Evolutionary conservation across 2,329 filamentous ascomycete species (phyloP), one percentile per base, ranked within the genome.

Genomic region (Colletotrichum musicola): DNA sequence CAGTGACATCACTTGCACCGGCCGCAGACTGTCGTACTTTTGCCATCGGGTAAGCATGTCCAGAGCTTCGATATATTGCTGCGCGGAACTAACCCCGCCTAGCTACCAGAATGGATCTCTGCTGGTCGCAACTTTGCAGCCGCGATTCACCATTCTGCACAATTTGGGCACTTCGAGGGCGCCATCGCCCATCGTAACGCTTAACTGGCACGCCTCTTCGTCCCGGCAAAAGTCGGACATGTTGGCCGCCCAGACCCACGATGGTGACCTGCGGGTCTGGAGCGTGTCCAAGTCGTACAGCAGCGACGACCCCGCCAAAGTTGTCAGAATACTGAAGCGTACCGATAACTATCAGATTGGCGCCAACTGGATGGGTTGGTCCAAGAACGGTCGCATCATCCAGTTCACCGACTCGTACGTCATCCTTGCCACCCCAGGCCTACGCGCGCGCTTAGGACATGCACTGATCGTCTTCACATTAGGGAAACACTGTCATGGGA

Each of bases 301-400:
- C 77, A 80, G 87, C 74, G 89, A 87, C 55, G 92, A 97, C 73
- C 86, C 91, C 18, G 95, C 95, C 42, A 95, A 95, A 75, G 92
- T 98, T 7, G 97, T 98, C 68, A 88, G 96, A 71, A 91, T 97
- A 30, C 83, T 99, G 56, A 95, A 93, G 78, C 88, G 93, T 74
- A 90, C 90, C 7, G 94, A 97, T 70, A 90, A 90, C 72, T 90
- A 88, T 72, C 83, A 89, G 40, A 82, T 89, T 3, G 94, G 94
- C 1, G 92, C 93, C 44, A 97, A 97, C 77, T 99, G 96, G 96
- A 95, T 98, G 85, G 92, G 90, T 20, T 99, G 96, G 96, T 98
- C 96, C 0, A 98, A 98, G 82, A 98, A 97, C 82, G 96, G 96
- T 46, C 92, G 95, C 73, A 94, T 99, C 72, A 90, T 99, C 71